Evolutionary conservation across 495 filamentous ascomycete genomes (phyloP), one percentile per base, ranked within the genome.

Genomic region (Penicillium goetzii): DNA sequence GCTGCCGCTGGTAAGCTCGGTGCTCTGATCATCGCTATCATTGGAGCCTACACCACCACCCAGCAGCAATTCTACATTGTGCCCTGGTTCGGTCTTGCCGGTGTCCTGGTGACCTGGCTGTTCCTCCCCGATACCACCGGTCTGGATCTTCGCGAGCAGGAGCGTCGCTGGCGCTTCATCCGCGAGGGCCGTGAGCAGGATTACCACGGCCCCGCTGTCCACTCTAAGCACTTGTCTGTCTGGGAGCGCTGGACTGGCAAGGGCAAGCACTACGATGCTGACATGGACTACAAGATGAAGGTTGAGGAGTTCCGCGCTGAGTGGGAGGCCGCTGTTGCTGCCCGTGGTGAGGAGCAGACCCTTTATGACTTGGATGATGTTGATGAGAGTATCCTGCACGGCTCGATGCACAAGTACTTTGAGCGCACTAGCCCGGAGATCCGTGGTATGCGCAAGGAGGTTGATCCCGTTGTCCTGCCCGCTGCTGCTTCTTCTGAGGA

Each of bases 111-210:
- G 30, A 96, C 92, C 17, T 84, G 72, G 55, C 55, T 95, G 55
- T 97, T 90, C 83, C 87, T 96, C 2, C 92, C 92, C 5, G 92
- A 96, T 71, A 97, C 92, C 66, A 97, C 92, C 28, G 92, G 92
- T 36, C 88, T 96, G 14, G 92, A 96, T 69, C 86, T 97, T 43
- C 93, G 93, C 80, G 92, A 97, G 77, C 92, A 96, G 77, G 92
- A 97, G 77, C 89, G 92, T 53, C 85, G 92, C 59, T 97, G 90
- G 90, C 69, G 78, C 36, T 96, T 85, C 76, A 89, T 97, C 71
- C 86, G 90, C 49, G 77, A 83, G 0, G 91, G 92, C 63, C 86
- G 86, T 49, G 87, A 86, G 64, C 61, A 83, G 12, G 90, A 96
- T 21, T 96, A 97, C 78, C 92, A 94, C 75, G 92, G 92, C 60